phyloP scores from a whole-genome alignment of 345 rosid species.

The Pistacia integerrima region DNA sequence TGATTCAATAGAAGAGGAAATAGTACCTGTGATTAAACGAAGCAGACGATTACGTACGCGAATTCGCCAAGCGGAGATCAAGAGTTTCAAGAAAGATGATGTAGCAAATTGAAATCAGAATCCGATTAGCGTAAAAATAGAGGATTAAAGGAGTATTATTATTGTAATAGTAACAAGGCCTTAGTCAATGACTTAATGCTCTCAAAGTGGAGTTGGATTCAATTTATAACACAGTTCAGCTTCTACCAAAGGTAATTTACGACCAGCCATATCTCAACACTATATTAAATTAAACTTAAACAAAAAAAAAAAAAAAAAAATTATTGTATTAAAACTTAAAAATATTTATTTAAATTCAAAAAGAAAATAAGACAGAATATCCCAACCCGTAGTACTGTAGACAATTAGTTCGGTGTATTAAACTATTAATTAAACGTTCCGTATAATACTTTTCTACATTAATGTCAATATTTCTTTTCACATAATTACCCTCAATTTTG shows the following conservation, averaged over 20 bases:
- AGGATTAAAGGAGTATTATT: background rate
- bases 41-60: background rate
- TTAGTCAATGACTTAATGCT: too few relatives aligned
- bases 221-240: background rate
- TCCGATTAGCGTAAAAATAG: background rate
- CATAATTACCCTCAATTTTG: too few relatives aligned
- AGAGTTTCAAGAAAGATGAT: constrained; percentile 3
- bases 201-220: background rate
- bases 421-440: too few relatives aligned
- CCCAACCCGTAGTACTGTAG: too few relatives aligned
- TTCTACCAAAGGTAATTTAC: background rate
- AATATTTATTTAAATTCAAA: background rate
- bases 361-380: too few relatives aligned
- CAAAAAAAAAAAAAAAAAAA: too few relatives aligned
- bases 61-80: background rate
- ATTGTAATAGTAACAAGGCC: background rate
- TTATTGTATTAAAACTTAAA: background rate
- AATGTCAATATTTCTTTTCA: too few relatives aligned
- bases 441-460: too few relatives aligned
- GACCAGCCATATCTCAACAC: background rate
- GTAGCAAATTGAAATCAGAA: background rate
- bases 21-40: constrained; percentile 6
- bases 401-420: too few relatives aligned
- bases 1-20: background rate
- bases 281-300: too few relatives aligned